phyloP scores from a whole-genome alignment of 441 rosid genomes.

The Raphanus hybrid region DNA sequence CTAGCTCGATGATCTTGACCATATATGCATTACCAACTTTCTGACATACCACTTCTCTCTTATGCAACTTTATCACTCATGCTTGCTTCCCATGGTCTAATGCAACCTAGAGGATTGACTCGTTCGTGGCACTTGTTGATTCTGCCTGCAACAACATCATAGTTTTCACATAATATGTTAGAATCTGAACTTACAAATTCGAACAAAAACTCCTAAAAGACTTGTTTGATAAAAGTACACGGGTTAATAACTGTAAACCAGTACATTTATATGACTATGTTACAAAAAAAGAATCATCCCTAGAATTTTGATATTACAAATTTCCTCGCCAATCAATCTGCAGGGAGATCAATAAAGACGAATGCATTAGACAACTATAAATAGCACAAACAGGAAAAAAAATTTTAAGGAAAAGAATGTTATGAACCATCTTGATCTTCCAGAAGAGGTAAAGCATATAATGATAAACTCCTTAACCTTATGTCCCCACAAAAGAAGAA shows the following conservation, averaged over 20 bases:
- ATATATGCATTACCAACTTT: no score
- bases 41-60: no score
- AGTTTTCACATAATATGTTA: no score
- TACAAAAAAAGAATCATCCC: background rate
- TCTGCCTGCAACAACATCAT: no score
- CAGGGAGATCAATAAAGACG: background rate
- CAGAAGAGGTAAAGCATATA: constrained; percentile 34
- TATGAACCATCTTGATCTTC: constrained; percentile 83
- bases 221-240: constrained; percentile 32
- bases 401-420: background rate
- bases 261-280: constrained; percentile 1
- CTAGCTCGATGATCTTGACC: constrained; percentile 20
- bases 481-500: no score
- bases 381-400: background rate
- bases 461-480: no score
- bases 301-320: background rate
- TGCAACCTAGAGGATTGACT: no score
- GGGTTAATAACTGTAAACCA: constrained; percentile 14
- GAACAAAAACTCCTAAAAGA: background rate
- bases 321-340: constrained; percentile 84
- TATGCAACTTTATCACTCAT: no score
- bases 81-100: no score
- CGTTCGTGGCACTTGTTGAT: no score
- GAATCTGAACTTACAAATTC: no score
- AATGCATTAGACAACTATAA: background rate